Conservation (phyloP, 2,329 filamentous ascomycete species). For the Dothideomycetidae sp. region DNA sequence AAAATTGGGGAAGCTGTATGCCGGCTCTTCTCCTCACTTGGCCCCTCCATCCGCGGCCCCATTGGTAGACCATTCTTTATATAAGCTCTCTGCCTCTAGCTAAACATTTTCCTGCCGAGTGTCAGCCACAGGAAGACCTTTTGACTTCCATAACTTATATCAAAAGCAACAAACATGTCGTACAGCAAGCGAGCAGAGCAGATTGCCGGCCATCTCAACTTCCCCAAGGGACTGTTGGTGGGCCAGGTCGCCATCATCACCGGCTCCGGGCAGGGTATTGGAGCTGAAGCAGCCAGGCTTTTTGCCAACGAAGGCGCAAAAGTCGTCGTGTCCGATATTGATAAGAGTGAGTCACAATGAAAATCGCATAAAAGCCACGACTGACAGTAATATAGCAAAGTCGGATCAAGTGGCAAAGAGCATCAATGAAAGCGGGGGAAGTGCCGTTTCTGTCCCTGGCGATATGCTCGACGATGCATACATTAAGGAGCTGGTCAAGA, state of each 20-base stretch:
- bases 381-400: slow-evolving; percentile 41
- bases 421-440: slow-evolving; percentile 54
- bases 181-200: slow-evolving; percentile 39
- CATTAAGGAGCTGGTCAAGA: slow-evolving; percentile 55
- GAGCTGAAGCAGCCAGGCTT: slow-evolving; percentile 64
- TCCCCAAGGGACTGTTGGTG: slow-evolving; percentile 61
- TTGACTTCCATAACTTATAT: too few relatives aligned
- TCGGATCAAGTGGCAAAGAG: slow-evolving; percentile 49
- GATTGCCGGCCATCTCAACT: slow-evolving; percentile 67
- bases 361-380: not conserved
- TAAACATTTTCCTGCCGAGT: too few relatives aligned
- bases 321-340: slow-evolving; percentile 73
- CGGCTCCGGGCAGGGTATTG: slow-evolving; percentile 74
- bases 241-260: slow-evolving; percentile 81
- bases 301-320: slow-evolving; percentile 83
- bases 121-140: too few relatives aligned
- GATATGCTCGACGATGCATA: slow-evolving; percentile 62
- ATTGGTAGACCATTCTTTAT: too few relatives aligned
- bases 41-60: too few relatives aligned
- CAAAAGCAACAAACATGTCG: slow-evolving; percentile 13
- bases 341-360: slow-evolving; percentile 40
- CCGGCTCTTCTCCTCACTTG: too few relatives aligned
- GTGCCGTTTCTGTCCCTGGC: slow-evolving; percentile 59
- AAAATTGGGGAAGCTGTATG: too few relatives aligned
- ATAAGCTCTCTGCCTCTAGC: too few relatives aligned